These are phyloP conservation scores for Moesziomyces antarcticus DNA, from an alignment of 1,284 basidiomycete species.

Conservation along the genomic window DNA sequence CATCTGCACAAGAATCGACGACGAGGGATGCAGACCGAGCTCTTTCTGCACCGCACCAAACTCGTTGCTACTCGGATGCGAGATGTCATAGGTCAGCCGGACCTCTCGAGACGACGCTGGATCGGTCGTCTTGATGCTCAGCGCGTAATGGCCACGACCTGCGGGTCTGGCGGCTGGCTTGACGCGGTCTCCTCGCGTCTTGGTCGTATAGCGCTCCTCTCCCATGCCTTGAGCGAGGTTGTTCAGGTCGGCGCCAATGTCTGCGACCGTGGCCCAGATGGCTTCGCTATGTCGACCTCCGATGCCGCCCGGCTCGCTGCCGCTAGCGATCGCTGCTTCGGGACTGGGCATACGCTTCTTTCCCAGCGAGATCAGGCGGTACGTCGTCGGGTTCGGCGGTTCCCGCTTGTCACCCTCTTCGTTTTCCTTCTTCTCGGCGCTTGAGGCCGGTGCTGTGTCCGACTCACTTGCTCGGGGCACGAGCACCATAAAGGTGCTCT, in stretches of 20 bases:
- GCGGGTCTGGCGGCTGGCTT: constrained; percentile 47
- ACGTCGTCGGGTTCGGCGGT: constrained; percentile 46
- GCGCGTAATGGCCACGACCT: constrained; percentile 50
- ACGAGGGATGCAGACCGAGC: constrained; percentile 44
- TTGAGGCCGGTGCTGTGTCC: constrained; percentile 28
- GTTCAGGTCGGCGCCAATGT: constrained; percentile 39
- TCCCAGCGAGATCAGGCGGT: constrained; percentile 46
- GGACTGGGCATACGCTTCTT: constrained; percentile 56
- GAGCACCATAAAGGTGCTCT: constrained; percentile 50
- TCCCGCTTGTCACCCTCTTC: constrained; percentile 30
- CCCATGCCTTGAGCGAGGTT: constrained; percentile 28
- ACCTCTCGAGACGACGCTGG: constrained; percentile 49
- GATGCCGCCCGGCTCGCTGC: constrained; percentile 50
- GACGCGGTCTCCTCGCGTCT: constrained; percentile 50
- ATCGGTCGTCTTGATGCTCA: constrained; percentile 43
- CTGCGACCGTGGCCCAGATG: constrained; percentile 53
- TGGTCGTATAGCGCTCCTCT: constrained; percentile 49
- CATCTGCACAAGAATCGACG: constrained; percentile 49
- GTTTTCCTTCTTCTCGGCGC: constrained; percentile 4
- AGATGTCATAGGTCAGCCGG: constrained; percentile 50
- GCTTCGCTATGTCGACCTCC: constrained; percentile 52
- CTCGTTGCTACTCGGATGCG: constrained; percentile 45
- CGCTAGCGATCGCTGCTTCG: constrained; percentile 39
- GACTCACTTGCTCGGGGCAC: constrained; percentile 45
- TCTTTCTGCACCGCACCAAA: constrained; percentile 54